These are phyloP conservation scores for Yarrowia deformans DNA, from an alignment of 805 yeast species.

Conservation along the genomic window DNA sequence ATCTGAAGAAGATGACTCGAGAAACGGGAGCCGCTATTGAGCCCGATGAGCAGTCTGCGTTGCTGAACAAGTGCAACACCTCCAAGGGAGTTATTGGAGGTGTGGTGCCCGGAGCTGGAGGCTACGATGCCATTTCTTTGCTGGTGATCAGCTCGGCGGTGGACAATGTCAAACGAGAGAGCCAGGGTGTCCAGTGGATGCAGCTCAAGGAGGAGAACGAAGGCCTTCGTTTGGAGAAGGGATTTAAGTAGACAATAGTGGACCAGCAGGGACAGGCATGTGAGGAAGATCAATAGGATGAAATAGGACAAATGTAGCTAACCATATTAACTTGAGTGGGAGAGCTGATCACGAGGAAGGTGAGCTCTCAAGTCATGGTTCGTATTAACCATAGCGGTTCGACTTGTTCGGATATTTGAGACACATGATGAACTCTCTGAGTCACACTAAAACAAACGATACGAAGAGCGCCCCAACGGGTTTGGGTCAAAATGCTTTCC, in stretches of 20 bases:
- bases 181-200: constrained; percentile 68
- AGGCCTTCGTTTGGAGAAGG: constrained; percentile 60
- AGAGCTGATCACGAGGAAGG: too few relatives aligned
- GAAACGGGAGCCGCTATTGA: constrained; percentile 86
- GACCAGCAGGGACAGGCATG: background rate
- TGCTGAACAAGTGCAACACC: constrained; percentile 63
- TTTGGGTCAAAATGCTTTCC: too few relatives aligned
- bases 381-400: too few relatives aligned
- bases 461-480: too few relatives aligned
- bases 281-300: too few relatives aligned
- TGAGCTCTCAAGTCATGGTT: too few relatives aligned
- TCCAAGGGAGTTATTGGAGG: constrained; percentile 87
- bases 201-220: constrained; percentile 65
- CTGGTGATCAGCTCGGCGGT: constrained; percentile 62
- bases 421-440: too few relatives aligned
- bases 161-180: constrained; percentile 50
- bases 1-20: constrained; percentile 66
- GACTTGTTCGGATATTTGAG: too few relatives aligned
- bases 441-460: too few relatives aligned
- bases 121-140: constrained; percentile 88
- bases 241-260: constrained; percentile 45
- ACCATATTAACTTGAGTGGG: too few relatives aligned
- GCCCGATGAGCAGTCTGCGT: constrained; percentile 74
- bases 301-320: too few relatives aligned
- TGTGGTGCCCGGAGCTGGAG: constrained; percentile 99